Percentiles rank a stretch among this genome's conserved stretches.
phyloP scores from a whole-genome alignment of 1,284 basidiomycete genomes.

The Sanguinoderma infundibulare region DNA sequence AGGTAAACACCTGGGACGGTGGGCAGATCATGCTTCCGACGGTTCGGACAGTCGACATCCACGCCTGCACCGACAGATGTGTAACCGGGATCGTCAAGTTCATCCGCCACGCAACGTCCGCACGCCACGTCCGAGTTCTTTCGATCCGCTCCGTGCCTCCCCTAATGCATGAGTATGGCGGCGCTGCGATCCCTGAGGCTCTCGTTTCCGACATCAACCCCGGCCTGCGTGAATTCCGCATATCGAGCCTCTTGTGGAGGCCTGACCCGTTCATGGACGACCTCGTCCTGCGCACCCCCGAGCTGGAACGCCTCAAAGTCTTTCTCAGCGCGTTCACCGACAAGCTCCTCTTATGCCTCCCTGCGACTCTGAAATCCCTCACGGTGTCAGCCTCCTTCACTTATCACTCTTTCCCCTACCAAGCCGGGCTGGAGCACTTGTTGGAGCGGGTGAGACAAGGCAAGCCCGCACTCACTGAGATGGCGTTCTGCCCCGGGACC shows the following conservation, averaged over 20 bases:
- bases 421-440: not conserved
- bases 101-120: not conserved
- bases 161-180: not conserved
- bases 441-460: not conserved
- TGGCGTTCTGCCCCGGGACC: not conserved
- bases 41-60: not conserved
- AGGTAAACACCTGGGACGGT: not conserved
- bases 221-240: not conserved
- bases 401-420: not conserved
- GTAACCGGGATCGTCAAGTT: not conserved
- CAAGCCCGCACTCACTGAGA: not conserved
- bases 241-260: not conserved
- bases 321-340: not conserved
- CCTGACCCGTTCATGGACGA: not conserved
- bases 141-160: not conserved
- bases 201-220: not conserved
- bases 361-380: not conserved
- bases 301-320: not conserved
- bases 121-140: not conserved
- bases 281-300: not conserved
- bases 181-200: not conserved
- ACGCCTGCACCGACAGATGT: not conserved
- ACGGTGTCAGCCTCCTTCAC: not conserved
- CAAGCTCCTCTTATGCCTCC: not conserved
- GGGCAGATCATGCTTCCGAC: not conserved